Base-by-base conservation (phyloP, 148 eudicot species). In the Nepenthes gracilis region DNA sequence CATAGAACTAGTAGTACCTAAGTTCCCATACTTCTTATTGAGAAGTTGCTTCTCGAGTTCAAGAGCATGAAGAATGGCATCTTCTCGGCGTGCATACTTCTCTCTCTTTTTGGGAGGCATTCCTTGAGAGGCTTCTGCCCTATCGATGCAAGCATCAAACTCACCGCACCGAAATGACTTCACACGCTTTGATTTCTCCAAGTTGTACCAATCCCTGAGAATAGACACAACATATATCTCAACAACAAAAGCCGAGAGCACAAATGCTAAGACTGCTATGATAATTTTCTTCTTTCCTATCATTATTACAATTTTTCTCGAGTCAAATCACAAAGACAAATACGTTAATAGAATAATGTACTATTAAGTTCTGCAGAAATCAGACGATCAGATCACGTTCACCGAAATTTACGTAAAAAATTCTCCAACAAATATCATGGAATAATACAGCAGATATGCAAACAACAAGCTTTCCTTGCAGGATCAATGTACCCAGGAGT, bases 101-200 rank as follows among this genome's bases (percentile, higher is more conserved):
- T 94, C 99, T 75, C 97, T 77, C 63, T 86, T 94, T 77, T 94
- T 94, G 13, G 92, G 79, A 68, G 97, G 95, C 80, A 89, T 75
- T 12, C 92, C 93, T 48, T 74, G 79, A 47, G 97, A 70, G 68
- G 97, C 87, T 75, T 86, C 92, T 61, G 95, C 99, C 70, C 83
- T 86, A 77, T 84, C 87, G 68, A 94, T 94, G 68, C 95, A 94
- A 60, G 84, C 97, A 75, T 89, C 85, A 75, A 94, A 94, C 66
- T 89, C 99, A 47, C 99, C 99, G 78, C 99, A 94, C 54, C 99
- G 81, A 66, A 94, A 94, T 60, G 97, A 75, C 72, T 94, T 94
- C 59, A 94, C 99, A 66, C 95, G 97, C 83, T 89, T 94, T 51
- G 97, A 94, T 68, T 94, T 94, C 76, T 89, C 99, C 68, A 94